Evolutionary conservation across 176 grass and related monocot species (phyloP).

Genomic region (Tuctoria greenei): DNA sequence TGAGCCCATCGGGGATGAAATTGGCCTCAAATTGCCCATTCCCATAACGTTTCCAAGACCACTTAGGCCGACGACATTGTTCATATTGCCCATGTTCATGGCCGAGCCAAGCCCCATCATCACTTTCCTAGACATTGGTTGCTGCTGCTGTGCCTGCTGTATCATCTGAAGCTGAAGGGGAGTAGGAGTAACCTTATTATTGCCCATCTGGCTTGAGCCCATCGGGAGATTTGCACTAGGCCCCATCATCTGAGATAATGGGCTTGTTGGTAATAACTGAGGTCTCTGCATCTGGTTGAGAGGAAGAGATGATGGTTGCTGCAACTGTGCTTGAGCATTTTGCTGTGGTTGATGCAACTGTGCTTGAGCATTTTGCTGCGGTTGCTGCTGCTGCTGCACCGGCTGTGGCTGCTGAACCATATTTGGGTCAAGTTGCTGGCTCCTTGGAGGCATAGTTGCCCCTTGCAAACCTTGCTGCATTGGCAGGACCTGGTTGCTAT

Average conservation of each 20-base stretch:
- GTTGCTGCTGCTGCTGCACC: constrained; percentile 30
- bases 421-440: constrained; percentile 70
- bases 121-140: constrained; percentile 70
- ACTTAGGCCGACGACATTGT: constrained; percentile 58
- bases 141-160: constrained; percentile 64
- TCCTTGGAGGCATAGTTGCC: constrained; percentile 61
- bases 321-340: constrained; percentile 62
- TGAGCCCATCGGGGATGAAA: constrained; percentile 56
- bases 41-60: constrained; percentile 75
- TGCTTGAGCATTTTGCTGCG: no score
- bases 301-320: constrained; percentile 68
- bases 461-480: constrained; percentile 69
- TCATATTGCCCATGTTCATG: constrained; percentile 74
- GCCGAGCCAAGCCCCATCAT: constrained; percentile 72
- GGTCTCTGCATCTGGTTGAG: constrained; percentile 71
- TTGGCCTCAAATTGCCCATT: constrained; percentile 61
- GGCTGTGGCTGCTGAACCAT: constrained; percentile 67
- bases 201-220: constrained; percentile 57
- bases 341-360: constrained; percentile 51
- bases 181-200: constrained; percentile 50
- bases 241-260: constrained; percentile 75
- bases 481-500: constrained; percentile 56
- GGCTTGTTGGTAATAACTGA: constrained; percentile 58
- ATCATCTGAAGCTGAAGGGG: constrained; percentile 67
- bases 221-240: constrained; percentile 68